Percentiles rank a stretch among this genome's conserved stretches.
Conservation (phyloP, 176 grass and related monocot species). For the Zizania latifolia region DNA sequence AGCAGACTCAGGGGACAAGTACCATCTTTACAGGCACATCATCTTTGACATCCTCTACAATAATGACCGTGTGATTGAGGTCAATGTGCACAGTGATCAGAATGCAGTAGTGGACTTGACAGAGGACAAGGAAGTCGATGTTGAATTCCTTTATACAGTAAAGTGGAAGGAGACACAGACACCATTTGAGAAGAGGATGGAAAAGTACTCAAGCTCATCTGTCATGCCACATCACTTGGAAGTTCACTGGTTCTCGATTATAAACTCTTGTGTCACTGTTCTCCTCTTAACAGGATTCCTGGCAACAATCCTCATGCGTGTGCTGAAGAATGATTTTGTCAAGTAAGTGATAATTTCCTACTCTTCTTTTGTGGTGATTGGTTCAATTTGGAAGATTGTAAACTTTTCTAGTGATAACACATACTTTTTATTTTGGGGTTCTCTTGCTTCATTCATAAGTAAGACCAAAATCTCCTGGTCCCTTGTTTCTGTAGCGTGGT, state of each 20-base stretch:
- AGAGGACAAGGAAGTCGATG: conserved; percentile 63
- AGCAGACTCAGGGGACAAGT: conserved; percentile 55
- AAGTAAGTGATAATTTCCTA: conserved; percentile 52
- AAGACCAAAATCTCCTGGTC: neutral
- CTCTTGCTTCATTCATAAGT: neutral
- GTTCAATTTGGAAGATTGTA: neutral
- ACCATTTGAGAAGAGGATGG: conserved; percentile 86
- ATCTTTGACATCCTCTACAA: conserved; percentile 82
- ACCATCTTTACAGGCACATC: conserved; percentile 86
- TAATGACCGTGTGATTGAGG: conserved; percentile 76
- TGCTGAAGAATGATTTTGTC: conserved; percentile 95
- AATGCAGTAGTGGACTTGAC: conserved; percentile 63
- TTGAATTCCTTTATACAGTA: conserved; percentile 70
- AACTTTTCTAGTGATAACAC: too few species aligned
- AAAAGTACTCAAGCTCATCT: conserved; percentile 90
- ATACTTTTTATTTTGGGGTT: neutral
- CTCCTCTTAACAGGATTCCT: conserved; percentile 82
- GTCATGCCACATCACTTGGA: conserved; percentile 77
- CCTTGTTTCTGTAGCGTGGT: neutral
- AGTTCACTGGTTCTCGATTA: conserved; percentile 97
- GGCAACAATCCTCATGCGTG: conserved; percentile 95
- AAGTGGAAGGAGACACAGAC: conserved; percentile 88
- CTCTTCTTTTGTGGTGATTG: neutral
- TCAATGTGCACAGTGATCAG: conserved; percentile 69
- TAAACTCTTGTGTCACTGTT: conserved; percentile 94